phyloP scores from a whole-genome alignment of 129 eudicot species.

The Flaveria sonorensis region DNA sequence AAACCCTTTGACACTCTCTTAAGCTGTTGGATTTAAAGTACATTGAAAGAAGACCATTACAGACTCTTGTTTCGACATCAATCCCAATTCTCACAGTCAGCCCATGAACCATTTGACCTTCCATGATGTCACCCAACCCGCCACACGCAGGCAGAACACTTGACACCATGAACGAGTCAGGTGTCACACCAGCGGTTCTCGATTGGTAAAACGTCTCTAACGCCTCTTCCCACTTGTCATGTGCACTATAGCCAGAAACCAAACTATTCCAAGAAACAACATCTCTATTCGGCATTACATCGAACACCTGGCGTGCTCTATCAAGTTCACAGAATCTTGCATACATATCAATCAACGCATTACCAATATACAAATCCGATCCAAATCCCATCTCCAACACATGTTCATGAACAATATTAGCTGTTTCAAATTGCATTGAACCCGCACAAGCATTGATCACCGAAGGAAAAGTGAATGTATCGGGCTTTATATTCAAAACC shows the following conservation, averaged over 20 bases:
- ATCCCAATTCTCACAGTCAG: constrained; percentile 53
- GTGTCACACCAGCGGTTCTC: constrained; percentile 41
- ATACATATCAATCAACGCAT: constrained; percentile 68
- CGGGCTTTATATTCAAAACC: constrained; percentile 46
- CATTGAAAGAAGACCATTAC: constrained; percentile 65
- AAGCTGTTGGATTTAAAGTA: constrained; percentile 56
- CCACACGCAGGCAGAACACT: constrained; percentile 63
- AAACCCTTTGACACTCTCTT: constrained; percentile 36
- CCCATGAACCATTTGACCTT: constrained; percentile 63
- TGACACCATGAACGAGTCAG: constrained; percentile 47
- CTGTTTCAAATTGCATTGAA: constrained; percentile 37
- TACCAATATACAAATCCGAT: constrained; percentile 65
- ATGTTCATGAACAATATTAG: constrained; percentile 51
- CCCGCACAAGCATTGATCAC: constrained; percentile 71
- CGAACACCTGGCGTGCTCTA: constrained; percentile 50
- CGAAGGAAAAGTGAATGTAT: constrained; percentile 67
- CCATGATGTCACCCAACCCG: constrained; percentile 44
- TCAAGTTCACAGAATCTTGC: constrained; percentile 37
- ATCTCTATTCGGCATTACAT: constrained; percentile 56
- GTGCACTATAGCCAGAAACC: constrained; percentile 71
- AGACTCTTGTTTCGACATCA: constrained; percentile 36
- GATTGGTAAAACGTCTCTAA: constrained; percentile 39
- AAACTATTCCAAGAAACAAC: constrained; percentile 70
- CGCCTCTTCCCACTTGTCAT: constrained; percentile 61
- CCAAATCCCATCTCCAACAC: constrained; percentile 47